These are phyloP conservation scores for Delphinella strobiligena DNA, from an alignment of 2,329 filamentous ascomycete genomes.

Conservation along the genomic window DNA sequence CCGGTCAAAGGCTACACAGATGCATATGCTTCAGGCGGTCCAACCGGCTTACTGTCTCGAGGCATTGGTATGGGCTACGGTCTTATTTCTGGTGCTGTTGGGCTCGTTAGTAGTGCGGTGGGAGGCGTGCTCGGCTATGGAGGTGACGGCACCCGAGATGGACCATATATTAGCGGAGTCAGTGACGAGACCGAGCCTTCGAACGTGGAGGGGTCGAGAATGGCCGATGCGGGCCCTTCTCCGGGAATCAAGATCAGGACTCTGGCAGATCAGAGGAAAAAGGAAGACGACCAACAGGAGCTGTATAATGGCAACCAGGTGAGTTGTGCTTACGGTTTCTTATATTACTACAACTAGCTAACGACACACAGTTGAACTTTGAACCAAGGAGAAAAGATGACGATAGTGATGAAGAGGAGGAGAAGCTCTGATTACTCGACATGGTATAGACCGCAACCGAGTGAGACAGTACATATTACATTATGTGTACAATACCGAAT, in stretches of 20 bases:
- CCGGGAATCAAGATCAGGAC: conserved; percentile 30
- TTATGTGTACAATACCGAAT: too few species aligned
- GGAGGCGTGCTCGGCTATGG: conserved; percentile 14
- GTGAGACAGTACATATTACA: too few species aligned
- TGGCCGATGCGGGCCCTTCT: conserved; percentile 10
- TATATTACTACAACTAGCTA: too few species aligned
- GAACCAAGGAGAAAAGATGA: conserved; percentile 49
- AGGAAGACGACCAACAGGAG: conserved; percentile 42
- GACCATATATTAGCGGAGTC: conserved; percentile 17
- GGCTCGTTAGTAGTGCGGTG: conserved; percentile 21
- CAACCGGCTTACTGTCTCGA: conserved; percentile 16
- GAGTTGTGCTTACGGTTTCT: too few species aligned
- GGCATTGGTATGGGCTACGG: conserved; percentile 23
- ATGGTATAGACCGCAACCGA: too few species aligned
- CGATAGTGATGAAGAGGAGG: conserved; percentile 27
- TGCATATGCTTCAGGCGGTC: conserved; percentile 38
- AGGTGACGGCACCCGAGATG: conserved; percentile 4
- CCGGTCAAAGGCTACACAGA: conserved; percentile 52
- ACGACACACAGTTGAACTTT: conserved; percentile 47
- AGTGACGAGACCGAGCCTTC: conserved; percentile 11
- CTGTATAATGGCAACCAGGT: conserved; percentile 90
- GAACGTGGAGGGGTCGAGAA: conserved; percentile 14
- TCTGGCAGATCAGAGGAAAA: conserved; percentile 31
- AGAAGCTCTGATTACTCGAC: conserved; percentile 4
- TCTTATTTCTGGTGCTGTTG: conserved; percentile 22